These are phyloP conservation scores for Panellus pusillus DNA, from an alignment of 768 basidiomycete genomes.

Conservation along the genomic window DNA sequence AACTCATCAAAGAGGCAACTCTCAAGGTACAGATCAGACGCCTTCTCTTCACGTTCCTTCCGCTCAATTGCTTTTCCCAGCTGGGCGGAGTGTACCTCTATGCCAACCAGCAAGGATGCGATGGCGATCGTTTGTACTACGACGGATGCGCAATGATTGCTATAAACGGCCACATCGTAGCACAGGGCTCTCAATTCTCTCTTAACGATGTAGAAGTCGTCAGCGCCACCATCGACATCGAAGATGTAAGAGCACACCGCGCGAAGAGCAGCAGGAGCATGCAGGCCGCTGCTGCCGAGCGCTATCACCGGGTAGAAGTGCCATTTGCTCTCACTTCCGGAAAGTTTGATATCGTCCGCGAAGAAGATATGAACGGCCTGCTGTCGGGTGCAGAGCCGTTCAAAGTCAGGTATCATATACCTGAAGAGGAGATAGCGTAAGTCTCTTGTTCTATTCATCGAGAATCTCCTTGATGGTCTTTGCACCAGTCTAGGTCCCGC, in stretches of 20 bases:
- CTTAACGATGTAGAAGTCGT: conserved; percentile 95
- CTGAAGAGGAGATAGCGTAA: conserved; percentile 98
- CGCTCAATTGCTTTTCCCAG: conserved; percentile 40
- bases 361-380: conserved; percentile 47
- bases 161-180: conserved; percentile 87
- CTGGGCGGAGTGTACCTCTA: conserved; percentile 97
- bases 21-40: conserved; percentile 61
- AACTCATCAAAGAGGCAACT: conserved; percentile 96
- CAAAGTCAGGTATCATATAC: conserved; percentile 73
- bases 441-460: conserved; percentile 30
- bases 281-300: conserved; percentile 78
- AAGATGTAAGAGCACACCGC: conserved; percentile 90
- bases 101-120: conserved; percentile 98
- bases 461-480: background rate
- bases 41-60: background rate
- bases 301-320: conserved; percentile 82
- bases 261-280: conserved; percentile 81
- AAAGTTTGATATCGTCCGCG: conserved; percentile 62
- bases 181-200: conserved; percentile 97
- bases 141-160: conserved; percentile 97
- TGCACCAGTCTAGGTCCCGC: conserved; percentile 83
- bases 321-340: conserved; percentile 78
- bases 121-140: conserved; percentile 97
- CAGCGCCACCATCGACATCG: conserved; percentile 94
- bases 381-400: conserved; percentile 34